Base-by-base conservation (phyloP, 768 basidiomycete genomes). In the Lentinula guzmanii region DNA sequence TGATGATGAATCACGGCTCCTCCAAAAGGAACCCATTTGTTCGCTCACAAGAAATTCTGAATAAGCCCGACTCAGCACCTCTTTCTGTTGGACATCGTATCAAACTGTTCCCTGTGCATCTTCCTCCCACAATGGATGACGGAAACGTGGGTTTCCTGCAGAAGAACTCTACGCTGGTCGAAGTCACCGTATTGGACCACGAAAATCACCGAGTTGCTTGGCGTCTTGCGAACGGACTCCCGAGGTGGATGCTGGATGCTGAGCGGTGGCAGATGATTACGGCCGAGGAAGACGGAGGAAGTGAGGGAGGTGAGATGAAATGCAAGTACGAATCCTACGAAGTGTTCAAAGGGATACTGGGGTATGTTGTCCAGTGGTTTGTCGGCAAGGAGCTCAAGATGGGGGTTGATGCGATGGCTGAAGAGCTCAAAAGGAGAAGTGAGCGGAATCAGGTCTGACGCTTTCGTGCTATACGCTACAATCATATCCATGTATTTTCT, bases 241-340 rank as follows among this genome's bases (percentile, higher is more conserved):
- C 84, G 1, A 42, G 62, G 0, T 85, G 81, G 78, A 62, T 86
- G n/a, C 64, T 90, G 33, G 61, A 64, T 33, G 72, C 82, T 2
- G 82, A 84, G 62, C 78, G 89, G 15, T 90, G 87, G 87, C 89
- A 91, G 70, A 75, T 75, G 61, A 69, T 91, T 57, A 80, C 74
- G 34, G 74, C 79, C 8, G 72, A 70, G 37, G 81, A 76, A 43
- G 77, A 74, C 1, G 83, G 79, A 41, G 79, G 28, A 28, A 28
- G 82, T 65, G 63, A 37, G 18, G 53, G 53, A 54, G 51, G 3
- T 15, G 31, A 54, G 35, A 28, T 41, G 5, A 74, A 75, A 65
- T 88, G 86, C 33, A 79, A 76, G 52, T 91, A 91, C 63, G 86
- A 90, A 70, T 83, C 81, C 5, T 70, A 78, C 8, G 86, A 87